Percentiles rank a stretch among this genome's conserved stretches.
Evolutionary conservation across 139 green algal species (phyloP).

Genomic region (Chlamydomonas asymmetrica): DNA sequence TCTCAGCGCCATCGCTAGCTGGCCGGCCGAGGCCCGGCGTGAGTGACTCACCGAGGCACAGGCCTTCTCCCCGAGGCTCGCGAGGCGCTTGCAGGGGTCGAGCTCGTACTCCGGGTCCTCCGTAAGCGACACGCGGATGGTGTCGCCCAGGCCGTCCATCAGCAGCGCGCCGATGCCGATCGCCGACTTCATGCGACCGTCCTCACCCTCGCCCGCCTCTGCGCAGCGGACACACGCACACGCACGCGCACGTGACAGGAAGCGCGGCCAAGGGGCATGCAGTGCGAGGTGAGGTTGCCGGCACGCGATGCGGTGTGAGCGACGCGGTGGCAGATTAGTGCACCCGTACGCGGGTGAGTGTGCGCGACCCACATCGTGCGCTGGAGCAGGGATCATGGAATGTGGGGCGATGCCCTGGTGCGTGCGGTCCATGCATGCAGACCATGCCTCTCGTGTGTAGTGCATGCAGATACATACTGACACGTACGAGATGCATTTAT

Average conservation of each 20-base stretch:
- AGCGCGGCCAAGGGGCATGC: too few relatives aligned
- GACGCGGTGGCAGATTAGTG: neutral
- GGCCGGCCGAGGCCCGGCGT: too few relatives aligned
- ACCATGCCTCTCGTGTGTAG: too few relatives aligned
- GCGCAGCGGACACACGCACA: neutral
- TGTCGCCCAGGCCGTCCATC: slow-evolving; percentile 98
- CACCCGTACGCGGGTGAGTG: too few relatives aligned
- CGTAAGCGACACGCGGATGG: slow-evolving; percentile 90
- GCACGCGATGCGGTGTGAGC: neutral
- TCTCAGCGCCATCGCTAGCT: too few relatives aligned
- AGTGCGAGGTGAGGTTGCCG: neutral
- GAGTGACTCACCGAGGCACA: slow-evolving; percentile 39
- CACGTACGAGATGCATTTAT: too few relatives aligned
- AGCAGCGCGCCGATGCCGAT: slow-evolving; percentile 97
- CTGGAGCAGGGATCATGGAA: too few relatives aligned
- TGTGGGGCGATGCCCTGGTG: too few relatives aligned
- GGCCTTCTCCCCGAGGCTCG: slow-evolving; percentile 72
- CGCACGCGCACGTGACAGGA: neutral
- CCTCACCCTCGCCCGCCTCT: slow-evolving; percentile 95
- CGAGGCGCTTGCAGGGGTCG: slow-evolving; percentile 87
- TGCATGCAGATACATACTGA: too few relatives aligned
- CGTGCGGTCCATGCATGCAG: too few relatives aligned
- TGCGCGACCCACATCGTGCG: neutral
- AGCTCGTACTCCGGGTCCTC: slow-evolving; percentile 98
- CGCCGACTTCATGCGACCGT: slow-evolving; percentile 97